Base-by-base conservation (phyloP, 2,329 filamentous ascomycete species). In the Fusarium sp. region DNA sequence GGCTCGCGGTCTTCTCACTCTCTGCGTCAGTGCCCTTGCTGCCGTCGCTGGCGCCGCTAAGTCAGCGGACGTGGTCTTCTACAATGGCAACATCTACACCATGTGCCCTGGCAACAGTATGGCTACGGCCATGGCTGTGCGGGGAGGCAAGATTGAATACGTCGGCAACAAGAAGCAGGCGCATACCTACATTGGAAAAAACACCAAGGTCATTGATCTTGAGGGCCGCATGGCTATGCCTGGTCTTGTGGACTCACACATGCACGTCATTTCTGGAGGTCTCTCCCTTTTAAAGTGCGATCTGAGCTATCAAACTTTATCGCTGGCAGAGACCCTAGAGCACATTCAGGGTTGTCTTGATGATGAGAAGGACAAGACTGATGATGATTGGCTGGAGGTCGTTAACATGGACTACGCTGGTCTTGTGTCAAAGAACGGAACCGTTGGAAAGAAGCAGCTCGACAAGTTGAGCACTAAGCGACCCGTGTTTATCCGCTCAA, bases 151-250 rank as follows among this genome's bases (percentile, higher is more conserved):
- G 34, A 75, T 76, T 16, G 58, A 69, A 23, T 75, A 67, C 25
- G 52, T 71, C 1, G 75, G 75, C 12, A 58, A 44, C 46, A 58
- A 73, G 37, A 66, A 67, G 14, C 58, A 51, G 7, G 59, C 64
- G 11, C 63, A 69, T 30, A 42, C 52, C 1, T 75, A 70, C n/a
- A 74, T 76, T 28, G 74, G 73, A 14, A 64, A 65, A 9, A 55
- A 68, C 8, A 76, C 75, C 26, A 69, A 67, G 11, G 67, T 76
- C 6, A 50, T 76, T 23, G 66, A 76, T 41, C 74, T 76, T 13
- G 41, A 75, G 19, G 74, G 74, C 13, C 71, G 69, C 34, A 76
- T 76, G 74, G 73, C 71, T n/a, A 76, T 76, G 74, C 74, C 74
- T 6, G 74, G 74, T 9, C 65, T 76, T 41, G 61, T 76, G 13